These are phyloP conservation scores for Ramichloridium luteum DNA, from an alignment of 2,329 filamentous ascomycete genomes.

Conservation along the genomic window DNA sequence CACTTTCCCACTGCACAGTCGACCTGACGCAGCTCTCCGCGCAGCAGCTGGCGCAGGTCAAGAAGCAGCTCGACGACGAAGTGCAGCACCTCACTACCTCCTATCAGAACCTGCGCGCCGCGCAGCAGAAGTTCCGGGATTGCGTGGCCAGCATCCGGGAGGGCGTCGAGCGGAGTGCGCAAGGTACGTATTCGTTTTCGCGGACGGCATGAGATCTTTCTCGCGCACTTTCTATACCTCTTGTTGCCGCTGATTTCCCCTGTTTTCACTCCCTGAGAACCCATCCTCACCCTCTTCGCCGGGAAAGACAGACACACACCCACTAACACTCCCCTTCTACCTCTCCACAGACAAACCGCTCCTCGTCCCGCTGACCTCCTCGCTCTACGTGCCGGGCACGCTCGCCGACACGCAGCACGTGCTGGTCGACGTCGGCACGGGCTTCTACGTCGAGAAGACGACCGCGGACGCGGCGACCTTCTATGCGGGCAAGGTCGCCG, in stretches of 20 bases:
- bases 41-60: slow-evolving; percentile 79
- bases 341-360: slow-evolving; percentile 45
- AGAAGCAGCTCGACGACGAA: slow-evolving; percentile 92
- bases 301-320: not conserved
- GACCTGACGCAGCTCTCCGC: slow-evolving; percentile 67
- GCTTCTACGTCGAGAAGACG: slow-evolving; percentile 84
- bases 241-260: too few species aligned
- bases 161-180: slow-evolving; percentile 28
- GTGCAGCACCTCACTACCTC: slow-evolving; percentile 87
- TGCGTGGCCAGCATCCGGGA: slow-evolving; percentile 64
- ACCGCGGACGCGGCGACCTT: slow-evolving; percentile 52
- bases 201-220: not conserved
- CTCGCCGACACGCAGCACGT: slow-evolving; percentile 64
- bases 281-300: too few species aligned
- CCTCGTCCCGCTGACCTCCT: slow-evolving; percentile 88
- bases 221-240: too few species aligned
- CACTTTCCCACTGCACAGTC: slow-evolving; percentile 38
- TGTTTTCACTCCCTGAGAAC: not conserved
- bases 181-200: slow-evolving; percentile 10
- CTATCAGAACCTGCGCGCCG: slow-evolving; percentile 77
- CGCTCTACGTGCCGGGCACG: slow-evolving; percentile 80
- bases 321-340: slow-evolving; percentile 20
- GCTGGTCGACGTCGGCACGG: slow-evolving; percentile 84
- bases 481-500: slow-evolving; percentile 56
- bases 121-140: slow-evolving; percentile 84